Base-by-base conservation (phyloP, 2,329 filamentous ascomycete genomes). In the Ramularia endophylla region DNA sequence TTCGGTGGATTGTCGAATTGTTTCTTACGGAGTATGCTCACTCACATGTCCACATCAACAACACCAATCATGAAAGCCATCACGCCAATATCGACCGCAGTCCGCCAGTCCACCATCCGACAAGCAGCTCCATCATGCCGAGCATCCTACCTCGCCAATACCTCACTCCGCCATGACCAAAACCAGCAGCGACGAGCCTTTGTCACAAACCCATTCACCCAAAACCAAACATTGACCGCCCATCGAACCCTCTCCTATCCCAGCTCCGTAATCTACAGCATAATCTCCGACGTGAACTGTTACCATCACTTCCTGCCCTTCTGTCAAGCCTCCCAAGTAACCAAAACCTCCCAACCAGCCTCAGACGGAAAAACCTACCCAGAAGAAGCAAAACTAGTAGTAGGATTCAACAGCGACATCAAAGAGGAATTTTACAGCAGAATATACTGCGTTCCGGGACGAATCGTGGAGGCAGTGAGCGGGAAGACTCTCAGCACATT, bases 221-320 rank as follows among this genome's bases (percentile, higher is more conserved):
- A 87, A 58, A 77, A 70, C 48, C 85, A 89, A 59, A 78, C 71
- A 50, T 74, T 97, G 43, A 78, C 76, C 38, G 88, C 87, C 8
- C 73, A 75, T 15, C 84, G 87, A 47, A 83, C 75, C 3, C 81
- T 97, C 11, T 84, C 85, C 11, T 94, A 94, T 71, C 68, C 81
- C 1, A 71, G 80, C 22, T 57, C 65, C 4, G 71, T 78, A 1
- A 80, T 98, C 54, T 98, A 92, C 77, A 72, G 74, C 52, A 76
- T 95, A 40, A 89, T 98, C 63, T 81, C 88, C 67, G 87, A 95
- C 65, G 81, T 98, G 51, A 78, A 87, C 64, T 80, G 79, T 49
- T 98, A 98, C 76, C 71, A 75, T 27, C 64, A 72, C 51, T 98
- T 97, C 72, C 78, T 98, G n/a, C 92, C 92, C 8, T 95, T 94